These are phyloP conservation scores for Kodamaea neixiangensis DNA, from an alignment of 805 yeast genomes.

Conservation along the genomic window DNA sequence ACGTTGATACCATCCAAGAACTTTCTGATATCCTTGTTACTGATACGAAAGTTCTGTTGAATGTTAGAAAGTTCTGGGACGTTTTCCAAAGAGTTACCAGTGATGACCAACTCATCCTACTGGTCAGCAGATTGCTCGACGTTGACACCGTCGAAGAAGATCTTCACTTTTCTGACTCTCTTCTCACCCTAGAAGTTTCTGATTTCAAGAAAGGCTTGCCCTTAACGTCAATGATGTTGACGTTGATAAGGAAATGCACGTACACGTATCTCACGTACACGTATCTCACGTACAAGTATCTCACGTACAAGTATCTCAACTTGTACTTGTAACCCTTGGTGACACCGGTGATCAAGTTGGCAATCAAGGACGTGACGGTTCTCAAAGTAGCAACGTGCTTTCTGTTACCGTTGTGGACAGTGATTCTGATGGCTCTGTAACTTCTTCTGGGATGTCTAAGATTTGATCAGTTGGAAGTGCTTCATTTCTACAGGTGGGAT, in stretches of 20 bases:
- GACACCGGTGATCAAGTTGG: constrained; percentile 97
- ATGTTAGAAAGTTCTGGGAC: constrained; percentile 98
- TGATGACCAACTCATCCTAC: constrained; percentile 91
- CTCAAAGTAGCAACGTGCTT: constrained; percentile 99
- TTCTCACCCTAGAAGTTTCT: constrained; percentile 99
- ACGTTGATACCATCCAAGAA: constrained; percentile 99
- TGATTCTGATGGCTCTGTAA: constrained; percentile 77
- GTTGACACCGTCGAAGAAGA: constrained; percentile 87
- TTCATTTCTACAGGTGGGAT: constrained; percentile 47
- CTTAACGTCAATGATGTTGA: constrained; percentile 82
- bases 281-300: too few species aligned
- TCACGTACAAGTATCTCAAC: too few species aligned
- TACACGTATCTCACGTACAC: too few species aligned
- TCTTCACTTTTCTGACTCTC: constrained; percentile 86
- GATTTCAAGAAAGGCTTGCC: constrained; percentile 82
- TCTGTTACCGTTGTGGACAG: constrained; percentile 99
- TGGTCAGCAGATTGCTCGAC: constrained; percentile 78
- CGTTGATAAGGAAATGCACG: constrained; percentile 99
- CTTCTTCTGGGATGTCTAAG: constrained; percentile 89
- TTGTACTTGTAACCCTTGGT: constrained; percentile 99
- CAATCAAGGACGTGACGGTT: constrained; percentile 93
- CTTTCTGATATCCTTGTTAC: constrained; percentile 99
- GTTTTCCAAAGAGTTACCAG: constrained; percentile 95
- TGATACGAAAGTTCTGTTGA: constrained; percentile 96
- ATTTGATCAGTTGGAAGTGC: constrained; percentile 85